Percentiles rank a stretch among this genome's conserved stretches.
Evolutionary conservation across 352 stramenopile species (phyloP).

Genomic region (Phytopythium cucurbitacearum): DNA sequence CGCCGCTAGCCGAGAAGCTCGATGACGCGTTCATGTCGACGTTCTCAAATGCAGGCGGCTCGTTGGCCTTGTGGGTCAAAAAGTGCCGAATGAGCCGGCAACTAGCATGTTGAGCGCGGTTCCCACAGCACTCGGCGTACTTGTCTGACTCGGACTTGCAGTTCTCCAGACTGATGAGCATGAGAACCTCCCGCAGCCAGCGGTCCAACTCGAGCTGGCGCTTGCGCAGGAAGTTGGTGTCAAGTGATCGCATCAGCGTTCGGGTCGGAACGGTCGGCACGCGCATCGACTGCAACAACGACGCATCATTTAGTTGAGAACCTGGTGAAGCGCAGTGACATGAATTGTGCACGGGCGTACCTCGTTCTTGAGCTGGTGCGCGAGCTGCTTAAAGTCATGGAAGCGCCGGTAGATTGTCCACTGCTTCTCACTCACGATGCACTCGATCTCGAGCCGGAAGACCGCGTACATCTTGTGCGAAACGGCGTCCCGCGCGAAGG

Average conservation of each 20-base stretch:
- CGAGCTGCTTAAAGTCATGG: conserved; percentile 84
- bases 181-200: conserved; percentile 80
- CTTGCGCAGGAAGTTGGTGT: conserved; percentile 80
- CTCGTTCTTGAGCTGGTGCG: conserved; percentile 76
- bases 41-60: conserved; percentile 66
- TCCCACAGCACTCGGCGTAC: conserved; percentile 55
- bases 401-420: conserved; percentile 86
- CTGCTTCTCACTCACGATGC: conserved; percentile 81
- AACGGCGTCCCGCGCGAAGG: conserved; percentile 57
- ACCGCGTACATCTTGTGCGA: conserved; percentile 78
- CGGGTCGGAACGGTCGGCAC: conserved; percentile 71
- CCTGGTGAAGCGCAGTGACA: background rate
- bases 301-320: background rate
- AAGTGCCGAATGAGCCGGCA: conserved; percentile 69
- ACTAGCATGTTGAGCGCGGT: conserved; percentile 62
- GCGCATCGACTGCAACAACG: conserved; percentile 39
- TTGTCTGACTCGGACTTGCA: conserved; percentile 71
- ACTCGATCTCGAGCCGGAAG: conserved; percentile 81
- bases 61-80: conserved; percentile 70
- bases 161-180: conserved; percentile 77
- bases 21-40: conserved; percentile 22
- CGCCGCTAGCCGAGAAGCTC: conserved; percentile 3
- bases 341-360: background rate
- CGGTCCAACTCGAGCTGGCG: conserved; percentile 78
- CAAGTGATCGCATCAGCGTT: conserved; percentile 79